Evolutionary conservation across 805 yeast genomes (phyloP).

Genomic region (Ascoidea asiatica): DNA sequence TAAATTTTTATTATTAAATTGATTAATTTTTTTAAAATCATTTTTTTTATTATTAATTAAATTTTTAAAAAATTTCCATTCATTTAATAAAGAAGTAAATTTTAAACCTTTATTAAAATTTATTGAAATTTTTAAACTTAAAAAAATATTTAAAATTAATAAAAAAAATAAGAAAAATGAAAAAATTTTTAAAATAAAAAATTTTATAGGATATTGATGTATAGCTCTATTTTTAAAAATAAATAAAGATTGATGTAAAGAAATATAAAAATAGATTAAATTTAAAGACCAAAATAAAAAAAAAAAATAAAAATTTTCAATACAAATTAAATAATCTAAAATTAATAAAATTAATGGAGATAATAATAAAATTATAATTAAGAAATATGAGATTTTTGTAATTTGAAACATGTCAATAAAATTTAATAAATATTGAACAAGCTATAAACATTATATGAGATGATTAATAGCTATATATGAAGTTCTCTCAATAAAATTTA

Average conservation of each 20-base stretch:
- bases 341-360: background rate
- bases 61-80: background rate
- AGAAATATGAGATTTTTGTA: background rate
- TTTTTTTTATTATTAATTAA: too few species aligned
- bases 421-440: too few species aligned
- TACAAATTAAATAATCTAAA: background rate
- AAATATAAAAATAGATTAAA: too few species aligned
- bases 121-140: background rate
- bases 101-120: background rate
- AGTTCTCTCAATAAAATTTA: too few species aligned
- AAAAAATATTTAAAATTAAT: too few species aligned
- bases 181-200: too few species aligned
- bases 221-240: background rate
- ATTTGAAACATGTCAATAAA: background rate
- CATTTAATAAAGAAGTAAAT: background rate
- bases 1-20: too few species aligned
- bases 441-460: too few species aligned
- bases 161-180: background rate
- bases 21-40: too few species aligned
- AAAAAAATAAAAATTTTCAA: background rate
- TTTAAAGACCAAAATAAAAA: background rate
- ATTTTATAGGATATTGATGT: background rate
- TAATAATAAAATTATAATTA: too few species aligned
- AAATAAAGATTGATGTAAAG: background rate
- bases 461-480: too few species aligned